Evolutionary conservation across 179 eudicot species (phyloP), one percentile per base, ranked within the genome.

Genomic region (Carnegiea gigantea): DNA sequence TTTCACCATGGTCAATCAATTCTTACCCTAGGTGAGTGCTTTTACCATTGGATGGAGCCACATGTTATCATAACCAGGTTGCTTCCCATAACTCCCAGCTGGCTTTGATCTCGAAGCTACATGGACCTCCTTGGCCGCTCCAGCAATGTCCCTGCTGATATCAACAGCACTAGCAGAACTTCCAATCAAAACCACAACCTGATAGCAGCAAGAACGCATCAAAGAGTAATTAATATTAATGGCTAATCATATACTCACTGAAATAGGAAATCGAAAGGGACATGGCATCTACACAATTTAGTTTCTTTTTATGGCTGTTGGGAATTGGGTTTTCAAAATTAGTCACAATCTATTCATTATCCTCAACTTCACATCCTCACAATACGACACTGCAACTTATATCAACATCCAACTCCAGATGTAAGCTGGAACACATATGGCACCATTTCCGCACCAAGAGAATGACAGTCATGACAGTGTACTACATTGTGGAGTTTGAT

Each of bases 21-120:
- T 86, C 85, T 86, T 82, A 86, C 84, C 86, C 72, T 62, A 79
- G 82, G 81, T 33, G 15, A 82, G 77, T 70, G 83, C 64, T 70
- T 78, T 89, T 90, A 96, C 98, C 98, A 92, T 94, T 51, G 93
- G 85, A 84, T 91, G 97, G 72, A 94, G 90, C 99, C 99, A 94
- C 78, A 91, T 78, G 76, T 92, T 92, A 76, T 89, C 82, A 62
- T 85, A 83, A 73, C 93, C 92, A 15, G 92, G 81, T 65, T 82
- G 83, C 83, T 87, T 90, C 79, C 85, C 86, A 9, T 33, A 53
- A 28, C 51, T 23, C 71, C 65, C 87, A 0, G 49, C 76, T 9
- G 87, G 78, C 33, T 75, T 75, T 12, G 99, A 96, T 89, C 99
- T 86, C 7, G 95, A 87, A 83, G 98, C 92, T 33, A 94, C 81